Percentiles rank a stretch among this genome's conserved stretches.
Evolutionary conservation across 1,139 yeast species (phyloP).

Genomic region (Pneumocystis murina): DNA sequence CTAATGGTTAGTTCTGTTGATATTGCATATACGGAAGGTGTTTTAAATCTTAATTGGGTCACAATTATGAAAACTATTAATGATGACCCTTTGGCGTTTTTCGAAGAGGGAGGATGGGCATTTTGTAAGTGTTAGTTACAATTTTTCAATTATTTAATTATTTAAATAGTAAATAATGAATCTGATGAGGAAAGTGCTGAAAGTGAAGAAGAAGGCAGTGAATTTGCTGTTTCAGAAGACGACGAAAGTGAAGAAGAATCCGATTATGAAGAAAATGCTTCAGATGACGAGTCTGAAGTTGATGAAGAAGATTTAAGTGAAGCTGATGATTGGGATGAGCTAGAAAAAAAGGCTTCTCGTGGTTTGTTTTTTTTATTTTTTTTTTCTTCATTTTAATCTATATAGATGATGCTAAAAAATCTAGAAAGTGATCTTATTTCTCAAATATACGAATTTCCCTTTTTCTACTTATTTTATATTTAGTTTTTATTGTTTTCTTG

Average conservation of each 20-base stretch:
- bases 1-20: conserved; percentile 28
- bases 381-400: neutral
- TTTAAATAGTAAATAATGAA: conserved; percentile 22
- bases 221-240: conserved; percentile 48
- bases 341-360: conserved; percentile 23
- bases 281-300: conserved; percentile 21
- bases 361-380: neutral
- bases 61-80: conserved; percentile 87
- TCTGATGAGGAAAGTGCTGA: conserved; percentile 16
- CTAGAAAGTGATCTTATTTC: neutral
- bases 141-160: conserved; percentile 34
- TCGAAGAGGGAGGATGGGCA: conserved; percentile 87
- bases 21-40: conserved; percentile 87
- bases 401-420: neutral
- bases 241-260: conserved; percentile 60
- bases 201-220: conserved; percentile 33
- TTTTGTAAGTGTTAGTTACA: conserved; percentile 49
- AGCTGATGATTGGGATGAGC: conserved; percentile 28
- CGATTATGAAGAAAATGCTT: conserved; percentile 21
- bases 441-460: neutral
- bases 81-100: conserved; percentile 88
- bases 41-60: conserved; percentile 89
- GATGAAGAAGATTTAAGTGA: conserved; percentile 20
- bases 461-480: neutral
- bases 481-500: neutral